Conservation (phyloP, 805 yeast genomes). For the Pachysolen tannophilus region DNA sequence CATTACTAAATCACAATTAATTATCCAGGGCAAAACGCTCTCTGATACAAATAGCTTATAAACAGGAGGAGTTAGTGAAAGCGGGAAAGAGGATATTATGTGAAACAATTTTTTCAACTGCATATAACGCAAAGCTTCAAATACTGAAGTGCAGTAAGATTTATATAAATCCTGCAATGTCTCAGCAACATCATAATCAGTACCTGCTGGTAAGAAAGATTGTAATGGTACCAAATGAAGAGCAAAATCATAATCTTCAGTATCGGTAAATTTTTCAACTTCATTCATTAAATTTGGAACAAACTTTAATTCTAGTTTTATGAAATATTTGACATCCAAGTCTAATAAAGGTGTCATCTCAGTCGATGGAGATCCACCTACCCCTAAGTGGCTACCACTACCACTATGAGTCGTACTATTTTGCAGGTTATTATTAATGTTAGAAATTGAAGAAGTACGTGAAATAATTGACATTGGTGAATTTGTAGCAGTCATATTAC, state of each 20-base stretch:
- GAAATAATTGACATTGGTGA: constrained; percentile 10
- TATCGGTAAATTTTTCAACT: constrained; percentile 9
- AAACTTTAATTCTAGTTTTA: constrained; percentile 10
- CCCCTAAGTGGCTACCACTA: too few species aligned
- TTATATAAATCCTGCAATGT: constrained; percentile 56
- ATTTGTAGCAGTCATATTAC: constrained; percentile 1
- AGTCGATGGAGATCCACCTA: background rate
- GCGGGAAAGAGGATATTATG: constrained; percentile 42
- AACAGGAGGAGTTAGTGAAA: constrained; percentile 53
- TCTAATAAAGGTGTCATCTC: constrained; percentile 10
- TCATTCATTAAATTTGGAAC: constrained; percentile 11
- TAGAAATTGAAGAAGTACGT: constrained; percentile 5
- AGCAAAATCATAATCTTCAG: constrained; percentile 13
- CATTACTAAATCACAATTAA: constrained; percentile 56
- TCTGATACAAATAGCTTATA: constrained; percentile 47
- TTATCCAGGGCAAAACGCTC: constrained; percentile 51
- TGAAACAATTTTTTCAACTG: constrained; percentile 53
- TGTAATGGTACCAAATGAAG: constrained; percentile 29
- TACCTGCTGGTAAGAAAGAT: constrained; percentile 33
- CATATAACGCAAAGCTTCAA: constrained; percentile 61
- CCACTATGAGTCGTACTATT: too few species aligned
- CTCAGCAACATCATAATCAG: constrained; percentile 50
- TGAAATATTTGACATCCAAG: constrained; percentile 9
- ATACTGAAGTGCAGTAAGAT: constrained; percentile 54
- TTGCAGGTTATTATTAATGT: constrained; percentile 6